Conservation (phyloP, 805 yeast species). For the Isabelozyma rhagii region DNA sequence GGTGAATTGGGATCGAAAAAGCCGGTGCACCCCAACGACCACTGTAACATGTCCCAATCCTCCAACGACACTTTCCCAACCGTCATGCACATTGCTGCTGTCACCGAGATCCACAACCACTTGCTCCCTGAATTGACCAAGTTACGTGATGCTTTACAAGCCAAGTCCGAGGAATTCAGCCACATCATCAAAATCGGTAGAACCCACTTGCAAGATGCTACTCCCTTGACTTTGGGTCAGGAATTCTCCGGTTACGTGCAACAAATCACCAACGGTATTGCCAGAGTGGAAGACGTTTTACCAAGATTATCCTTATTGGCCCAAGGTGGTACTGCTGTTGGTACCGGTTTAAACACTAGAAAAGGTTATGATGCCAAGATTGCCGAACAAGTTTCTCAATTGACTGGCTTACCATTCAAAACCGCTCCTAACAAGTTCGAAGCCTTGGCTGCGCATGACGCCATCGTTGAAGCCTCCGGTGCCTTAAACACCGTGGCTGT, state of each 20-base stretch:
- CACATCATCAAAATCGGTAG: slow-evolving; percentile 97
- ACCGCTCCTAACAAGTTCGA: slow-evolving; percentile 99
- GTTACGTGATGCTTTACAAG: slow-evolving; percentile 74
- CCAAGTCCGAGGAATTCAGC: slow-evolving; percentile 77
- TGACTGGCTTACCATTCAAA: slow-evolving; percentile 84
- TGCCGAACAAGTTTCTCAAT: slow-evolving; percentile 79
- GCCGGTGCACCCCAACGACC: slow-evolving; percentile 98
- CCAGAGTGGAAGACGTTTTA: slow-evolving; percentile 73
- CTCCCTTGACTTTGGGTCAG: slow-evolving; percentile 96
- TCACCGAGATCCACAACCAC: slow-evolving; percentile 71
- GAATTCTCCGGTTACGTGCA: slow-evolving; percentile 96
- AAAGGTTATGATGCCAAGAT: slow-evolving; percentile 84
- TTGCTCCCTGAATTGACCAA: slow-evolving; percentile 77
- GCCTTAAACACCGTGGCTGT: slow-evolving; percentile 94
- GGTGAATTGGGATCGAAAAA: slow-evolving; percentile 88
- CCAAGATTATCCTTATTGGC: slow-evolving; percentile 81
- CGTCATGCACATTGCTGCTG: slow-evolving; percentile 99
- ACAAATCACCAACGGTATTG: slow-evolving; percentile 88
- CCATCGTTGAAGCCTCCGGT: slow-evolving; percentile 96
- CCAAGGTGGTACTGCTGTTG: slow-evolving; percentile 99
- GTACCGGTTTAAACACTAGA: slow-evolving; percentile 95
- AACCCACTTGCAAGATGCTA: slow-evolving; percentile 98
- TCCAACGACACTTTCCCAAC: slow-evolving; percentile 99
- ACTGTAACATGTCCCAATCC: slow-evolving; percentile 97
- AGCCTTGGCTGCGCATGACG: slow-evolving; percentile 98